Evolutionary conservation across 2,329 filamentous ascomycete genomes (phyloP), one percentile per base, ranked within the genome.

Genomic region (Microthyrium microscopicum): DNA sequence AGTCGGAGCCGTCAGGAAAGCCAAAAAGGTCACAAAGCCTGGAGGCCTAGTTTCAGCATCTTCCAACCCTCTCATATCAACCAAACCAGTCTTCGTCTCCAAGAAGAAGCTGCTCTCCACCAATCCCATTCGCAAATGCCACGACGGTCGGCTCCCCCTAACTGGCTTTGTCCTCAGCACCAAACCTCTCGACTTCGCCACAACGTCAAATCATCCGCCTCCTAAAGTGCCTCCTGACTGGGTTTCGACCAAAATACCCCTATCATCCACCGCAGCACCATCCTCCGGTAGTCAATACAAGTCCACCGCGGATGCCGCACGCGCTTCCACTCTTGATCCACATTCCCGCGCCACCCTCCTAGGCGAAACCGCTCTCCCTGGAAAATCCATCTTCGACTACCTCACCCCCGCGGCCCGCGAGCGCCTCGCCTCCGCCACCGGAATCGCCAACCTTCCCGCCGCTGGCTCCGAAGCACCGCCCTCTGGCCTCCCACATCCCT

Each of bases 321-420:
- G 77, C 52, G 62, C 70, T 2, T 89, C 82, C 0, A 71, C 64
- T 1, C 64, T 92, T 6, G 73, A 92, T 49, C 75, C 82, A 1
- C 76, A 72, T 47, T 64, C 77, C 26, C 73, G 89, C 40, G 85
- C 84, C 9, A 73, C 73, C 4, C 62, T 92, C 1, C 64, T 95
- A 1, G 85, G 85, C 22, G 87, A 94, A 56, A 64, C 70, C 25
- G 68, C 72, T 22, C 61, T 95, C 1, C 85, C 85, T 0, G 82
- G 83, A 1, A 94, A 95, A 57, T 95, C 89, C 0, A 75, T 98
- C 3, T 98, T 95, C 52, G 85, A 95, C 55, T 98, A 80, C 53
- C 67, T 98, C 42, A 80, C 80, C 0, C 65, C 81, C 0, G 68
- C 78, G 21, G 73, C 80, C 3, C 73, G 89, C 40, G 77, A 87